Percentiles rank a stretch among this genome's conserved stretches.
Evolutionary conservation across 129 eudicot species (phyloP).

Genomic region (Dittrichia graveolens): DNA sequence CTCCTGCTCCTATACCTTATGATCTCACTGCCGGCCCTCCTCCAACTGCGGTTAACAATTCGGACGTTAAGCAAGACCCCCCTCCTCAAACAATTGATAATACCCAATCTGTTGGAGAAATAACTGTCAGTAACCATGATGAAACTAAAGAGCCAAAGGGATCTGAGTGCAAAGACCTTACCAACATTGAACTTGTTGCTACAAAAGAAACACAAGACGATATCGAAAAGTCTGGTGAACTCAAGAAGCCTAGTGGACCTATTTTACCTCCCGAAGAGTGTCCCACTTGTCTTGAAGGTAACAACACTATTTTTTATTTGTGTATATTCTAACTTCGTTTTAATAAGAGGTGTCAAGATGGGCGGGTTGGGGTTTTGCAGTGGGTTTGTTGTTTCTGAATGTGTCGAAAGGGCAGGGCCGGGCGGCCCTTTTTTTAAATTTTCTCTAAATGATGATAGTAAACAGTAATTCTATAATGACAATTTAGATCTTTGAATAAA

Average conservation of each 20-base stretch:
- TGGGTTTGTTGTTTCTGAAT: too few species aligned
- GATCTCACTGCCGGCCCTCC: constrained; percentile 54
- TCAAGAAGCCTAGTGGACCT: constrained; percentile 64
- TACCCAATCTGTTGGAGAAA: constrained; percentile 39
- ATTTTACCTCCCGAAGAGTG: constrained; percentile 66
- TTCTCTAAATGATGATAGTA: neutral
- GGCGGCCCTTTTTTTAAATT: neutral
- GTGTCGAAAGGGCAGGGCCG: neutral
- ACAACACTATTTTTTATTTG: neutral
- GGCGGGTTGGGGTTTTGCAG: neutral
- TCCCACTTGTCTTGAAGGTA: constrained; percentile 98
- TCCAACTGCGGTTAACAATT: constrained; percentile 44
- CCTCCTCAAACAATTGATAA: constrained; percentile 34
- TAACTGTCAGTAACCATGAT: constrained; percentile 31
- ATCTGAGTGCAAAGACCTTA: constrained; percentile 48
- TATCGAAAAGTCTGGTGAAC: constrained; percentile 55
- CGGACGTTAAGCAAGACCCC: constrained; percentile 41
- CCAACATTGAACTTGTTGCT: constrained; percentile 47
- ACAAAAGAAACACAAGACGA: constrained; percentile 56
- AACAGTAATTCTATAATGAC: neutral
- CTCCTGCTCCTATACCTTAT: constrained; percentile 90
- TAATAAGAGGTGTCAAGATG: neutral
- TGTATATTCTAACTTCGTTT: neutral
- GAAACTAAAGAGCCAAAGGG: constrained; percentile 53
- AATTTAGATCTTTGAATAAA: neutral